phyloP scores from a whole-genome alignment of 1,139 yeast genomes.

The Hanseniaspora uvarum region DNA sequence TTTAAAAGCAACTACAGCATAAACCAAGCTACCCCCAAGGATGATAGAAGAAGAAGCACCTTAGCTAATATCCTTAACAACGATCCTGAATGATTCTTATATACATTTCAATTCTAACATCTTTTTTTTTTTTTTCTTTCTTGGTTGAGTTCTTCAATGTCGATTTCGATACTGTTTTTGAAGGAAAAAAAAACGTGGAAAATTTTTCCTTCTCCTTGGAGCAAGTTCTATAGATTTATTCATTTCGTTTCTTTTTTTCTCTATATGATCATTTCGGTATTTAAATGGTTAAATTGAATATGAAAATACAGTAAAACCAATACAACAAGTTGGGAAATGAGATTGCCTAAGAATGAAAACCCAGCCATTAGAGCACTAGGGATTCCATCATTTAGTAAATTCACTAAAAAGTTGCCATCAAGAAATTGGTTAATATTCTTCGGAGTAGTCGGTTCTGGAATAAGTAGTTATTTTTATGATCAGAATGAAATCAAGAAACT shows the following conservation, averaged over 20 bases:
- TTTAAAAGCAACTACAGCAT: conserved; percentile 11
- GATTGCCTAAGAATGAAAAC: conserved; percentile 32
- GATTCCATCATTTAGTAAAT: conserved; percentile 48
- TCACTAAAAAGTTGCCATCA: conserved; percentile 49
- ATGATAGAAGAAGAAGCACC: conserved; percentile 12
- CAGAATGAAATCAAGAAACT: conserved; percentile 58
- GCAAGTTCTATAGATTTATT: not conserved
- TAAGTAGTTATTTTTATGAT: conserved; percentile 73
- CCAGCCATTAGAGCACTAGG: conserved; percentile 90
- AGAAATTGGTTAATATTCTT: conserved; percentile 91
- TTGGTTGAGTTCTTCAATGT: not conserved
- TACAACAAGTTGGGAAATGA: not conserved
- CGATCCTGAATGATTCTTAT: not conserved
- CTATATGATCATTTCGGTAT: too few species aligned
- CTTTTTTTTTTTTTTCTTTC: not conserved
- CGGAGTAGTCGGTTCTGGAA: conserved; percentile 52
- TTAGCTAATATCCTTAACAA: conserved; percentile 2
- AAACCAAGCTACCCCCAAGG: not conserved
- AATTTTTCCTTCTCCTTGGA: not conserved
- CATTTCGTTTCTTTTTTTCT: not conserved
- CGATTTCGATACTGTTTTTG: not conserved
- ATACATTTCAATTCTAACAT: not conserved
- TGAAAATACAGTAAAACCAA: not conserved
- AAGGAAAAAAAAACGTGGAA: conserved; percentile 1
- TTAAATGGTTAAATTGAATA: too few species aligned